Conservation (phyloP, 1,284 basidiomycete genomes). For the Pseudozyma sp. region DNA sequence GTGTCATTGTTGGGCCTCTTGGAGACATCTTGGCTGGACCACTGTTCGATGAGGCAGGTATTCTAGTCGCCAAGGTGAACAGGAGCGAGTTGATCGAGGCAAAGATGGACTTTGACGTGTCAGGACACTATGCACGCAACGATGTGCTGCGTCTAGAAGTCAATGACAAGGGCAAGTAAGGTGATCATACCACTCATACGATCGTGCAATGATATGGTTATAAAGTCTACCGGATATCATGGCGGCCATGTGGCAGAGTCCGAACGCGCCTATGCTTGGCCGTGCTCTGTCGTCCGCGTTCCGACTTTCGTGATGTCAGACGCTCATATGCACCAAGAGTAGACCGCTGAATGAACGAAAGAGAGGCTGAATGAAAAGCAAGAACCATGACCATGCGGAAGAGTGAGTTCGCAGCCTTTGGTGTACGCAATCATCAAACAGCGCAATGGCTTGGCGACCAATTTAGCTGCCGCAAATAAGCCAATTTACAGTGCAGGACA, state of each 20-base stretch:
- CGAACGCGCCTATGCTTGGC: too few relatives aligned
- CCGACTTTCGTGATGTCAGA: too few relatives aligned
- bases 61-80: conserved; percentile 76
- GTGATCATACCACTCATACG: conserved; percentile 38
- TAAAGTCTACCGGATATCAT: too few relatives aligned
- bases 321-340: too few relatives aligned
- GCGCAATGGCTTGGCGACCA: background rate
- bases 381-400: too few relatives aligned
- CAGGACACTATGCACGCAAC: conserved; percentile 78
- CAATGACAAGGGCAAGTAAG: conserved; percentile 55
- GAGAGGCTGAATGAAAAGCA: too few relatives aligned
- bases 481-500: too few relatives aligned
- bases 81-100: conserved; percentile 75
- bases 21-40: conserved; percentile 79
- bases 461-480: background rate
- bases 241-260: too few relatives aligned
- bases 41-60: conserved; percentile 74
- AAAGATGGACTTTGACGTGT: conserved; percentile 79
- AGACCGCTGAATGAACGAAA: too few relatives aligned
- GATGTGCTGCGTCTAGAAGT: conserved; percentile 70
- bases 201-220: background rate
- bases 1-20: conserved; percentile 77
- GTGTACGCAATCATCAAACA: conserved; percentile 4
- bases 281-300: too few relatives aligned
- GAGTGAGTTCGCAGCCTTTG: conserved; percentile 5